Base-by-base conservation (phyloP, 2,329 filamentous ascomycete species). In the Penicillium polonicum region DNA sequence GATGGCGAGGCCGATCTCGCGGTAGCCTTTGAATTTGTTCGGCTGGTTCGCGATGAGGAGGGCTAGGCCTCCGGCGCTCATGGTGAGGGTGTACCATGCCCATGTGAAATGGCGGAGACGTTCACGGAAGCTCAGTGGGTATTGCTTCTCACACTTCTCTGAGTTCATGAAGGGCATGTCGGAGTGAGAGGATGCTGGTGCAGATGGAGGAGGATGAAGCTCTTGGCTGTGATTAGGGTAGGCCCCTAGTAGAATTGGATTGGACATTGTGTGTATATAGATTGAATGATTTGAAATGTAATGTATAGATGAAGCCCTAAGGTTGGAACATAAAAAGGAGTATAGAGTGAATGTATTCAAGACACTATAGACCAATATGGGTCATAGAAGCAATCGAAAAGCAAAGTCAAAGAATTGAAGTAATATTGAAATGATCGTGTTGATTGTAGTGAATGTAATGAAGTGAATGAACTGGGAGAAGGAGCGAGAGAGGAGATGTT, bases 21-120 rank as follows among this genome's bases (percentile, higher is more conserved):
- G 70, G 1, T 91, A 76, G 0, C 88, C 88, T 0, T 76, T 68
- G 70, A 92, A 92, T 54, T 79, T 76, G 65, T 85, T 83, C 9
- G 89, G 88, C 19, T 79, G 79, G 50, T 85, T 84, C 3, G 81
- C 80, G 44, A 79, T 78, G 43, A 92, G 79, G 17, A 91, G 79
- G 0, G 88, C 83, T 1, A 92, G 73, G 0, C 88, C 88, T 35
- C 89, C 89, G 0, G 88, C 90, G 48, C 86, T 88, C 88, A 91
- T 91, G 2, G 87, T 87, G 33, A 85, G 78, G 1, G 88, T 88
- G 73, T 87, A 92, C 88, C 88, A 91, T 19, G 85, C 85, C 87
- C 85, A 87, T 0, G 85, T 88, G 68, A 88, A 86, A 73, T 87
- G 84, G 45, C 65, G 66, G 10, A 74, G 56, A 0, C 72, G 64